phyloP scores from a whole-genome alignment of 176 grass and related monocot species.

The Hordeum marinum region DNA sequence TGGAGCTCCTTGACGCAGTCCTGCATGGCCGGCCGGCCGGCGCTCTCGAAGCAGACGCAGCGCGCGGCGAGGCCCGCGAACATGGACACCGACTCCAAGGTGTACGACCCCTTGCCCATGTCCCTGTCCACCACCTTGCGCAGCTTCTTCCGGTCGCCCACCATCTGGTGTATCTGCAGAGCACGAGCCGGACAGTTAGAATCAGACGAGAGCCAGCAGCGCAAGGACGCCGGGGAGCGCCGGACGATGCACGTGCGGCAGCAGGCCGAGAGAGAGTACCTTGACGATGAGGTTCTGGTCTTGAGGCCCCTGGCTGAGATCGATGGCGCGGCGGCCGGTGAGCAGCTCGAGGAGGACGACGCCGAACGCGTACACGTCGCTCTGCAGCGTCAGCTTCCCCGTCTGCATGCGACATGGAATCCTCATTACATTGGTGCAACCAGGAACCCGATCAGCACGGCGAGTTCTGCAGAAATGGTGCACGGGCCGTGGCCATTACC shows the following conservation, averaged over 20 bases:
- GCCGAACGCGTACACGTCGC: conserved; percentile 97
- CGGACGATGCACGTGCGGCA: too few species aligned
- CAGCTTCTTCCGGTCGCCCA: conserved; percentile 71
- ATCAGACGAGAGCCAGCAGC: too few species aligned
- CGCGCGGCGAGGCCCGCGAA: conserved; percentile 78
- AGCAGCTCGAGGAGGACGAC: conserved; percentile 94
- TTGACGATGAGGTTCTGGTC: conserved; percentile 91
- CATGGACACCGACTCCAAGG: conserved; percentile 60
- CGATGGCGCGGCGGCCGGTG: conserved; percentile 91
- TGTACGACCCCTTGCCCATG: conserved; percentile 72
- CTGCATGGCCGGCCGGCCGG: conserved; percentile 62
- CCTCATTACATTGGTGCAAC: too few species aligned
- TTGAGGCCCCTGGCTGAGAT: conserved; percentile 68
- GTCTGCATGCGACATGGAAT: conserved; percentile 37
- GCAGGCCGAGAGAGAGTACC: background rate
- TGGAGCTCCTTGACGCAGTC: conserved; percentile 93
- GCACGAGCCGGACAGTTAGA: background rate
- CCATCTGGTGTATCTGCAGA: conserved; percentile 52
- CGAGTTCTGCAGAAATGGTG: background rate
- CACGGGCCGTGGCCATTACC: conserved; percentile 16
- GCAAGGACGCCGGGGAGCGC: too few species aligned
- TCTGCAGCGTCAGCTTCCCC: conserved; percentile 90
- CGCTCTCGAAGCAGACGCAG: conserved; percentile 79
- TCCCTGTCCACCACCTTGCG: conserved; percentile 79
- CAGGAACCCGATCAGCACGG: background rate